A percentile compares a stretch with the other conserved stretches of the same genome.
These are phyloP conservation scores for Serendipita sp. DNA, from an alignment of 768 basidiomycete species.

Conservation along the genomic window DNA sequence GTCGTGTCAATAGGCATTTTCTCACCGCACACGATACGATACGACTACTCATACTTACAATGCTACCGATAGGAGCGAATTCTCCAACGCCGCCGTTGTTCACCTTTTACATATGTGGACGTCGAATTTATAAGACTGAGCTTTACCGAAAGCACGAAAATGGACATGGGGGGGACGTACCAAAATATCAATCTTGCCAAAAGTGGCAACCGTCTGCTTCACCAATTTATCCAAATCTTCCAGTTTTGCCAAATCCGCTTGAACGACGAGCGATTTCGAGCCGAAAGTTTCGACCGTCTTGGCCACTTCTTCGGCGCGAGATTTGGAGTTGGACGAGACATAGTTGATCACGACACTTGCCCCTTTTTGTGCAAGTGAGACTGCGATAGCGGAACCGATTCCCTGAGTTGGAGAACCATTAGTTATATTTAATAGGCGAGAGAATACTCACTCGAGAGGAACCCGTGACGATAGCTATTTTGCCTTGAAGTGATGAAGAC, in stretches of 20 bases:
- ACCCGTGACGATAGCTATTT: too few relatives aligned
- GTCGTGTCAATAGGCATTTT: too few relatives aligned
- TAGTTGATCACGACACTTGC: conserved; percentile 46
- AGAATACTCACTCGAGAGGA: too few relatives aligned
- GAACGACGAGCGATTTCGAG: conserved; percentile 29
- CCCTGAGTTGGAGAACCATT: conserved; percentile 12
- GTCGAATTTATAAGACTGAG: too few relatives aligned
- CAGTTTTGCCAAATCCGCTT: conserved; percentile 35
- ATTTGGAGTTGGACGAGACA: conserved; percentile 25
- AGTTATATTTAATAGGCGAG: too few relatives aligned
- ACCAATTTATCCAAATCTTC: conserved; percentile 34
- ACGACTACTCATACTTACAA: too few relatives aligned
- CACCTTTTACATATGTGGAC: conserved; percentile 12
- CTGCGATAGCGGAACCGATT: conserved; percentile 41
- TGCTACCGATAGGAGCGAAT: conserved; percentile 31
- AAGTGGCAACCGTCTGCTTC: conserved; percentile 30
- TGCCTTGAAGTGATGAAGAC: too few relatives aligned
- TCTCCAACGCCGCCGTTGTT: conserved; percentile 33
- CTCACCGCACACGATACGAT: too few relatives aligned
- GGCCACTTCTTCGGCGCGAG: conserved; percentile 29
- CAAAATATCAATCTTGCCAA: conserved; percentile 40
- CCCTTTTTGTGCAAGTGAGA: conserved; percentile 36
- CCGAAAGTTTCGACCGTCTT: conserved; percentile 25
- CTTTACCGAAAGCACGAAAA: too few relatives aligned
- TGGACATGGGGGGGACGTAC: conserved; percentile 8